phyloP scores from a whole-genome alignment of 2,329 filamentous ascomycete species.

The Pseudogymnoascus sp. region DNA sequence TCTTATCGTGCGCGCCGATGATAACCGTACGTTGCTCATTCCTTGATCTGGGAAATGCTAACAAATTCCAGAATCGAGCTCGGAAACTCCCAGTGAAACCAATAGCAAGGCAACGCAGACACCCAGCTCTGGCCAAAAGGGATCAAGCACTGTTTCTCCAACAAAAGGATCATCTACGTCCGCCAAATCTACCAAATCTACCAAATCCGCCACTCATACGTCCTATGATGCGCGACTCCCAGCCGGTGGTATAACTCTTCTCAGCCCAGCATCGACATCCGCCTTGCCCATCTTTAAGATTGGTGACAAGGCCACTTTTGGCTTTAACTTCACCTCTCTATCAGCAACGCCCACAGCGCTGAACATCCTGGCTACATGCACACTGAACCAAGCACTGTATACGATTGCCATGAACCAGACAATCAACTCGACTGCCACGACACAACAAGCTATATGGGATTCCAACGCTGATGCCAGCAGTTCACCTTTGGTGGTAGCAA shows the following conservation, averaged over 20 bases:
- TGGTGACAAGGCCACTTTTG: conserved; percentile 50
- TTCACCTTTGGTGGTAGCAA: conserved; percentile 41
- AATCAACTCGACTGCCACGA: conserved; percentile 42
- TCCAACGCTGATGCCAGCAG: conserved; percentile 20
- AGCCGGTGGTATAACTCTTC: conserved; percentile 45
- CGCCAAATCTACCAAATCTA: conserved; percentile 8
- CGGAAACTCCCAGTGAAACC: not conserved
- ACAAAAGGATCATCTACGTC: not conserved
- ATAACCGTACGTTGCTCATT: not conserved
- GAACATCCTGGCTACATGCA: conserved; percentile 52
- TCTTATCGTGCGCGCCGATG: conserved; percentile 36
- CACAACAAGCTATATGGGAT: conserved; percentile 30
- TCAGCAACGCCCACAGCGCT: conserved; percentile 51
- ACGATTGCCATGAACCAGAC: conserved; percentile 59
- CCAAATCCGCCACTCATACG: conserved; percentile 16
- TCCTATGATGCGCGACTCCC: conserved; percentile 39
- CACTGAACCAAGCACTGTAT: conserved; percentile 44
- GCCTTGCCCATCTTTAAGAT: conserved; percentile 50
- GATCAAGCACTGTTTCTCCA: not conserved
- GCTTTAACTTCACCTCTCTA: conserved; percentile 60
- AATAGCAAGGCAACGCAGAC: not conserved
- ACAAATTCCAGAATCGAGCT: not conserved
- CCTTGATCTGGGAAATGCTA: not conserved
- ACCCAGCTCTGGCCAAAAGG: not conserved
- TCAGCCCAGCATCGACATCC: conserved; percentile 41